Conservation (phyloP, 371 early-diverging fungal species). For the Syncephalis fuscata region DNA sequence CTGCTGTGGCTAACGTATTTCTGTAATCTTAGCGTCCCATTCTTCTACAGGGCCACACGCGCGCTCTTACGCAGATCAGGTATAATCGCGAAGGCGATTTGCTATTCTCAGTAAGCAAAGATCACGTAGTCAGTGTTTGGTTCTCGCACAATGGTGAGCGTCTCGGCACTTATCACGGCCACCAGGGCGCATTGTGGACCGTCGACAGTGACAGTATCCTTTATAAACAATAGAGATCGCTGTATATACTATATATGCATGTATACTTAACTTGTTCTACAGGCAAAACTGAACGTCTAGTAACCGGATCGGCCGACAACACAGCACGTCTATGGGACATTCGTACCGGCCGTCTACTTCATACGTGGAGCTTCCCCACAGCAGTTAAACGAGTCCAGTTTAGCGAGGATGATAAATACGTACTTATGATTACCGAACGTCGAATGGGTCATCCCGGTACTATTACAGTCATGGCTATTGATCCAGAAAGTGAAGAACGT, state of each 20-base stretch:
- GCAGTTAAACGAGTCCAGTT: slow-evolving; percentile 90
- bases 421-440: slow-evolving; percentile 88
- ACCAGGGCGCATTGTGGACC: slow-evolving; percentile 91
- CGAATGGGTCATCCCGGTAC: slow-evolving; percentile 86
- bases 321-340: slow-evolving; percentile 92
- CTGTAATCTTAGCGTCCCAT: slow-evolving; percentile 52
- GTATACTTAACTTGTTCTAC: neutral
- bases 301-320: slow-evolving; percentile 94
- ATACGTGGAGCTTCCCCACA: slow-evolving; percentile 75
- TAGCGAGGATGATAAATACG: slow-evolving; percentile 69
- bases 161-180: slow-evolving; percentile 90
- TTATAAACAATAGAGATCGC: neutral
- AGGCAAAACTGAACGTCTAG: slow-evolving; percentile 50
- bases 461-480: slow-evolving; percentile 64
- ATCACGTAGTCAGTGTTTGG: slow-evolving; percentile 88
- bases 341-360: slow-evolving; percentile 76
- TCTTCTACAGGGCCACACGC: slow-evolving; percentile 90
- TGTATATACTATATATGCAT: neutral
- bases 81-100: slow-evolving; percentile 99
- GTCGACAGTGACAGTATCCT: slow-evolving; percentile 70
- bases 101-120: slow-evolving; percentile 93
- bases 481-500: slow-evolving; percentile 22
- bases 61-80: slow-evolving; percentile 95
- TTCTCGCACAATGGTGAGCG: slow-evolving; percentile 96
- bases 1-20: no score